phyloP scores from a whole-genome alignment of 306 rosid genomes.

The Phaseolus lunatus region DNA sequence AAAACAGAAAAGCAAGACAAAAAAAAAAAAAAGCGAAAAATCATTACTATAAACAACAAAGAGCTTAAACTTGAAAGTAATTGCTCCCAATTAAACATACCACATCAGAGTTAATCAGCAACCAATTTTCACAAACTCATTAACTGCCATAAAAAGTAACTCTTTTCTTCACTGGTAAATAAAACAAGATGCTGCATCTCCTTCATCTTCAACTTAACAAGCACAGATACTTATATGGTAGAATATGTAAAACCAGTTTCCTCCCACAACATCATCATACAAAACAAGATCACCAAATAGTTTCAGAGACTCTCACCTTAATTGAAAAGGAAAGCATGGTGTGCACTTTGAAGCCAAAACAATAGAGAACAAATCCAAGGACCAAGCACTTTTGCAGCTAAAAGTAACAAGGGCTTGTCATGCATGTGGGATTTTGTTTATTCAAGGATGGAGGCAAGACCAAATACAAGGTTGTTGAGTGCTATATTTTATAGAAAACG shows the following conservation, averaged over 20 bases:
- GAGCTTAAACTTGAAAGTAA: not conserved
- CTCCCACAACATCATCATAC: constrained; percentile 1
- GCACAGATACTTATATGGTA: not conserved
- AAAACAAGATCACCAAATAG: constrained; percentile 29
- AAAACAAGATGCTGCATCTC: constrained; percentile 27
- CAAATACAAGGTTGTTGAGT: constrained; percentile 32
- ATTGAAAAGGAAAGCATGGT: constrained; percentile 32
- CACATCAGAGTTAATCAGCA: constrained; percentile 30
- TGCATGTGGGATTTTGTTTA: constrained; percentile 32
- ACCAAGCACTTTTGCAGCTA: constrained; percentile 15
- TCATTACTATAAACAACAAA: constrained; percentile 37
- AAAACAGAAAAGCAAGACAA: constrained; percentile 13
- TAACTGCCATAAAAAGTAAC: not conserved
- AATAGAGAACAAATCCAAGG: constrained; percentile 30
- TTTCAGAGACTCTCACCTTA: constrained; percentile 42
- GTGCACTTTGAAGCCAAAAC: constrained; percentile 29
- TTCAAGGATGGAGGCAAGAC: constrained; percentile 42
- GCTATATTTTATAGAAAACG: constrained; percentile 26
- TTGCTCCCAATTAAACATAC: not conserved
- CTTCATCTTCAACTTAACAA: constrained; percentile 6
- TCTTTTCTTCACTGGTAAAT: constrained; percentile 16
- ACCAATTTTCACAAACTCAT: constrained; percentile 38
- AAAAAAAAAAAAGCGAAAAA: not conserved
- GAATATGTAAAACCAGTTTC: constrained; percentile 21
- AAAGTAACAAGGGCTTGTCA: not conserved